These are phyloP conservation scores for Zygnema cylindricum DNA, from an alignment of 139 green algal genomes.

Conservation along the genomic window DNA sequence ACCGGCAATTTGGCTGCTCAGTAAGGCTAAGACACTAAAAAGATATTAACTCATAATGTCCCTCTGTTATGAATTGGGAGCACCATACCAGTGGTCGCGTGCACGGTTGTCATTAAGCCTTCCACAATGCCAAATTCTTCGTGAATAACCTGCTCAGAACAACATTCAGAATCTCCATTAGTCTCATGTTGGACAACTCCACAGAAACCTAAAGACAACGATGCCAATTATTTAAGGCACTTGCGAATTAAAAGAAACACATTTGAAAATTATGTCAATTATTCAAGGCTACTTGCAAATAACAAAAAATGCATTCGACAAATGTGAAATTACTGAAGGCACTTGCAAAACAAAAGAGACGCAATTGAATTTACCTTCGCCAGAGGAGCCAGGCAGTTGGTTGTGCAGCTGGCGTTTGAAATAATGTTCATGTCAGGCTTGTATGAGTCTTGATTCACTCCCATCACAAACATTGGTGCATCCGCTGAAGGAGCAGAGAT, in stretches of 20 bases:
- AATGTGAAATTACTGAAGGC: no score
- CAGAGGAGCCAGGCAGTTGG: slow-evolving; percentile 74
- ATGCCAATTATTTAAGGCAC: neutral
- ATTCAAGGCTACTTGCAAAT: no score
- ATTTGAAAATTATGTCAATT: no score
- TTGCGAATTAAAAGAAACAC: neutral
- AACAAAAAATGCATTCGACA: no score
- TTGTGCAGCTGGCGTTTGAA: slow-evolving; percentile 74
- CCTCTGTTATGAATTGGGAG: no score
- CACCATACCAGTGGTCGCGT: slow-evolving; percentile 83
- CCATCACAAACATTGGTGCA: slow-evolving; percentile 75
- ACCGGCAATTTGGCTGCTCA: no score
- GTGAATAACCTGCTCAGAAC: slow-evolving; percentile 77
- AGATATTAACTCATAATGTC: no score
- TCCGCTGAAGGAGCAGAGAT: slow-evolving; percentile 93
- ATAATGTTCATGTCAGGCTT: slow-evolving; percentile 63
- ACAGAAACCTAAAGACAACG: neutral
- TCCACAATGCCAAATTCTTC: slow-evolving; percentile 69
- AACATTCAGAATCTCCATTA: no score
- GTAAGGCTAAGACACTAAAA: no score
- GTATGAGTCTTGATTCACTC: slow-evolving; percentile 70
- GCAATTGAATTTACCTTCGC: slow-evolving; percentile 65
- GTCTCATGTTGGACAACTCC: no score
- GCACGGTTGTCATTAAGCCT: slow-evolving; percentile 94
- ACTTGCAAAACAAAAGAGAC: no score